Evolutionary conservation across 2,329 filamentous ascomycete species (phyloP), one percentile per base, ranked within the genome.

Genomic region (Fusarium denticulatum): DNA sequence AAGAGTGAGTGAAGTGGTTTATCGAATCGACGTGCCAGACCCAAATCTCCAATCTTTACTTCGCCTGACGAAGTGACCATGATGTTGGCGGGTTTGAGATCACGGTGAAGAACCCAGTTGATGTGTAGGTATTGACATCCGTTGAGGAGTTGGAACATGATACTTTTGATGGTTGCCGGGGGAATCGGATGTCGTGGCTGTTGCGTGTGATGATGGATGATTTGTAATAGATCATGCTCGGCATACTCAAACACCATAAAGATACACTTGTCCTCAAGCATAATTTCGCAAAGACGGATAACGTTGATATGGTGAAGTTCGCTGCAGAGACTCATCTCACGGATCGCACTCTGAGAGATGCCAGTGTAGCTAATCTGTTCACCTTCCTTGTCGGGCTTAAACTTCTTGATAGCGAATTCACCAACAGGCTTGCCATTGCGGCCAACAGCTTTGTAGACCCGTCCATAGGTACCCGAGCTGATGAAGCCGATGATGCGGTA

Each of bases 211-310:
- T 98, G 95, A 81, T 99, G 96, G 76, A 99, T 98, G 81, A 99
- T 98, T 82, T 99, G 96, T 9, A 99, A 87, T 42, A 99, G 85
- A 82, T 99, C 96, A 82, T 99, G 96, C 83, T 99, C 96, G 75
- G 96, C 96, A 82, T 97, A 99, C 82, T 98, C 96, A 77, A 99
- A 98, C 5, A 99, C 95, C 93, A 99, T 99, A 84, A 95, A 99
- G 81, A 99, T 98, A 85, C 95, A 98, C 85, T 98, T 98, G 82
- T 97, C 95, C 84, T 99, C 96, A 7, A 99, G 88, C 78, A 99
- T 97, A 78, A 97, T 98, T 83, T 99, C 96, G 70, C 96, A 91
- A 3, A 98, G 90, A 67, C 93, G 91, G 75, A 99, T 96, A 39
- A 99, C 92, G 80, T 98, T 98, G 64, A 90, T 86, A 81, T 99